These are phyloP conservation scores for Helminthosporium solani DNA, from an alignment of 2,329 filamentous ascomycete genomes.

Conservation along the genomic window DNA sequence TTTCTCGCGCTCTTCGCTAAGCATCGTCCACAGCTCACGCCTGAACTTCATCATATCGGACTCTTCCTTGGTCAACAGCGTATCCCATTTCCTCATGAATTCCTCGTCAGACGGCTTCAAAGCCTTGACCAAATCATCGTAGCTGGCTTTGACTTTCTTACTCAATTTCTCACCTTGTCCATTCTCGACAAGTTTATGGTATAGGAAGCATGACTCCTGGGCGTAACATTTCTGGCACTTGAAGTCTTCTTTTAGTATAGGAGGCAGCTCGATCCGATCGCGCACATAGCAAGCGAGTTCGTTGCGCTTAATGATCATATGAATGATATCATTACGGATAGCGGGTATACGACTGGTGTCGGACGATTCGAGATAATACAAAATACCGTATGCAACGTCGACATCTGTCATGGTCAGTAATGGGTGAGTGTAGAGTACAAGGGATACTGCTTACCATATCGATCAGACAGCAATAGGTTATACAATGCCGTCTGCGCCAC, in stretches of 20 bases:
- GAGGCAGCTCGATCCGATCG: slow-evolving; percentile 77
- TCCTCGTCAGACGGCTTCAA: slow-evolving; percentile 71
- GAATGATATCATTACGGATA: slow-evolving; percentile 81
- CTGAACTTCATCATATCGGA: slow-evolving; percentile 83
- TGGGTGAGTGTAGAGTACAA: not conserved
- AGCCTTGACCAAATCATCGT: slow-evolving; percentile 76
- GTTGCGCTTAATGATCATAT: slow-evolving; percentile 97
- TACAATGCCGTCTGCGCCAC: slow-evolving; percentile 94
- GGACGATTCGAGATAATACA: slow-evolving; percentile 94
- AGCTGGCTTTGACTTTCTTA: slow-evolving; percentile 75
- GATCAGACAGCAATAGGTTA: slow-evolving; percentile 85
- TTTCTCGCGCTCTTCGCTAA: slow-evolving; percentile 83
- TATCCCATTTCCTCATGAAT: slow-evolving; percentile 95
- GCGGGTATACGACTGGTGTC: slow-evolving; percentile 82
- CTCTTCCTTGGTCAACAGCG: slow-evolving; percentile 89
- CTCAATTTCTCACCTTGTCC: slow-evolving; percentile 80
- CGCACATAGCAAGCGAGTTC: slow-evolving; percentile 82
- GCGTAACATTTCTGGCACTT: slow-evolving; percentile 88
- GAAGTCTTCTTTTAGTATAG: slow-evolving; percentile 80
- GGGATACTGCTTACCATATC: slow-evolving; percentile 62
- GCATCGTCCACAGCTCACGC: slow-evolving; percentile 93
- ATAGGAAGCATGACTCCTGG: slow-evolving; percentile 86
- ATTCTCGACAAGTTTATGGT: slow-evolving; percentile 85
- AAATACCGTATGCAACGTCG: slow-evolving; percentile 81
- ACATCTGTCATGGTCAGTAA: slow-evolving; percentile 60